Evolutionary conservation across 2,329 filamentous ascomycete genomes (phyloP).

Genomic region (Malbranchea cinnamomea): DNA sequence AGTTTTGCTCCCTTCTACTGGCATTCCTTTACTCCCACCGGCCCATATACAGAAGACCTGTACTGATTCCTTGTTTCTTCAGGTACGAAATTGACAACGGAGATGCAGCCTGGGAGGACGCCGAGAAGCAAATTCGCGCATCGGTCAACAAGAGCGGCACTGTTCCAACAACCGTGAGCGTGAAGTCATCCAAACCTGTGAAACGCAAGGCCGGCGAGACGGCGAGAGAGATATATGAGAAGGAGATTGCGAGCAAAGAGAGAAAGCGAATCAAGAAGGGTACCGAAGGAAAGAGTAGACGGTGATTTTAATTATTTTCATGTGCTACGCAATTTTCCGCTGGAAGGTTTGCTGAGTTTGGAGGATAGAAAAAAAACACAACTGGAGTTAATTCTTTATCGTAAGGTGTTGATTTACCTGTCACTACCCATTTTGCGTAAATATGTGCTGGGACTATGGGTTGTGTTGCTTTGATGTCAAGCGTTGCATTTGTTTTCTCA

Average conservation of each 20-base stretch:
- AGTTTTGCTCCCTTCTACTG: conserved; percentile 22
- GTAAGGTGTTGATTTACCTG: too few species aligned
- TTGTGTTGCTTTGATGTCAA: too few species aligned
- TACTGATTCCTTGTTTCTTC: conserved; percentile 15
- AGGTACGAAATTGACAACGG: conserved; percentile 34
- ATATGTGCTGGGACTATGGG: too few species aligned
- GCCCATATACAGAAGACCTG: too few species aligned
- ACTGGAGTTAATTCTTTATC: too few species aligned
- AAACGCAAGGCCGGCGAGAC: conserved; percentile 59
- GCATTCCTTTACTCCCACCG: background rate
- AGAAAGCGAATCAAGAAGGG: conserved; percentile 32
- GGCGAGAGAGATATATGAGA: conserved; percentile 33
- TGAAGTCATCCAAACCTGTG: conserved; percentile 55
- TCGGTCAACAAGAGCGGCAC: conserved; percentile 40
- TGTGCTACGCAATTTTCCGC: background rate
- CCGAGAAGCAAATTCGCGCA: conserved; percentile 57
- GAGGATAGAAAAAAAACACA: too few species aligned
- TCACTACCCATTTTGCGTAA: too few species aligned
- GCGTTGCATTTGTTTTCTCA: too few species aligned
- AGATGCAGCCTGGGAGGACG: conserved; percentile 39
- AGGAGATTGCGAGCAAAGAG: conserved; percentile 28
- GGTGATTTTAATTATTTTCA: conserved; percentile 5
- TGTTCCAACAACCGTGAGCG: conserved; percentile 47
- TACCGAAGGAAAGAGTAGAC: conserved; percentile 25
- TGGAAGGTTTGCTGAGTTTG: too few species aligned